Conservation (phyloP, 2,329 filamentous ascomycete genomes). For the Aspergillus ibericus region DNA sequence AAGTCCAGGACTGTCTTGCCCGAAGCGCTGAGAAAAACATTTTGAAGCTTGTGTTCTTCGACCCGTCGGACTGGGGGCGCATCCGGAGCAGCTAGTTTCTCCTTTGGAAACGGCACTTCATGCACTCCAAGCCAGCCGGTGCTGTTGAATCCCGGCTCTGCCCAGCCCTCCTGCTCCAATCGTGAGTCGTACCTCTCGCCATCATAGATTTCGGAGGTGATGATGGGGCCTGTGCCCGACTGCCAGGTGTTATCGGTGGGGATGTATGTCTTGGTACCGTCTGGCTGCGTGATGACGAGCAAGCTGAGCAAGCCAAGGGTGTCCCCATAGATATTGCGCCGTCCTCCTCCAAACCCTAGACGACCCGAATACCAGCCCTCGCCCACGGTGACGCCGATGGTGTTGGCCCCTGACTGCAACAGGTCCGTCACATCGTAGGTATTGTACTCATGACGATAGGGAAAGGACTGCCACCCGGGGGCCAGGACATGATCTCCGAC, state of each 20-base stretch:
- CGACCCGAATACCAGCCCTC: slow-evolving; percentile 51
- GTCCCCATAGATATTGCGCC: slow-evolving; percentile 22
- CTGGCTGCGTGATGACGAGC: slow-evolving; percentile 8
- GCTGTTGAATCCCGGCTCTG: background rate
- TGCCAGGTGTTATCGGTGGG: slow-evolving; percentile 12
- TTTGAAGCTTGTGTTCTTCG: slow-evolving; percentile 28
- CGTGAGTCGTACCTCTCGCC: slow-evolving; percentile 30
- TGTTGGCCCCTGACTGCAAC: slow-evolving; percentile 40
- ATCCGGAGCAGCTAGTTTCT: slow-evolving; percentile 41
- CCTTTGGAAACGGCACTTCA: slow-evolving; percentile 20
- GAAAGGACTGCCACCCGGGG: slow-evolving; percentile 53
- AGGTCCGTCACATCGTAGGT: slow-evolving; percentile 52
- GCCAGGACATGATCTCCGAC: slow-evolving; percentile 48
- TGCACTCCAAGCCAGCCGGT: background rate
- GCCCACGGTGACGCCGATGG: slow-evolving; percentile 43
- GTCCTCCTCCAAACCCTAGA: slow-evolving; percentile 24
- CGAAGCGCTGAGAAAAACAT: slow-evolving; percentile 36
- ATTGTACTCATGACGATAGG: slow-evolving; percentile 51
- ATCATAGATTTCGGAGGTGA: slow-evolving; percentile 49
- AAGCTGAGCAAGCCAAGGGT: slow-evolving; percentile 11
- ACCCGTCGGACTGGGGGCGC: slow-evolving; percentile 47
- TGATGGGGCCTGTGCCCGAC: slow-evolving; percentile 11
- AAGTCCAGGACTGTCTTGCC: slow-evolving; percentile 57
- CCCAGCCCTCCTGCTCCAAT: background rate
- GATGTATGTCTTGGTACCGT: background rate